Evolutionary conservation across 2,329 filamentous ascomycete species (phyloP).

Genomic region (Cercospora sp.): DNA sequence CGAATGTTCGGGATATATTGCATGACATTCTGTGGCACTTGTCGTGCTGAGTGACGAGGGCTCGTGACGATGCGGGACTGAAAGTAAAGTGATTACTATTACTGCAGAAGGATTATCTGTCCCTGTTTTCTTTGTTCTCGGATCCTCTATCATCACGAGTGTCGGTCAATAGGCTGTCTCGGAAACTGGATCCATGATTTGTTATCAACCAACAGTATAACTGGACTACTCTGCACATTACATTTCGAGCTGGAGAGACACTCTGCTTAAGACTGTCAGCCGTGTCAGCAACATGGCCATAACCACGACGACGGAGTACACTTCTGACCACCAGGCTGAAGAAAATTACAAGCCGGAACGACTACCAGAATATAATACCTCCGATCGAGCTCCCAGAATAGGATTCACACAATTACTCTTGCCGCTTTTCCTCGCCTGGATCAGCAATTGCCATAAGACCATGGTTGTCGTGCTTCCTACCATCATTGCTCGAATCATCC

Average conservation of each 20-base stretch:
- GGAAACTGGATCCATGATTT: not conserved
- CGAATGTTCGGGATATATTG: not conserved
- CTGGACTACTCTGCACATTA: not conserved
- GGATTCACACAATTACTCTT: conserved; percentile 6
- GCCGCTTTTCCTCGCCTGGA: conserved; percentile 11
- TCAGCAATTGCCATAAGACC: conserved; percentile 12
- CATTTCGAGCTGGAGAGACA: not conserved
- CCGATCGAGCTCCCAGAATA: conserved; percentile 3
- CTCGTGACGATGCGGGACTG: not conserved
- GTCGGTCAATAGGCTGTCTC: not conserved
- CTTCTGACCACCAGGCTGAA: not conserved
- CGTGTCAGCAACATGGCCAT: not conserved
- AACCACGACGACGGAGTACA: not conserved
- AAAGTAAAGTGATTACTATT: not conserved
- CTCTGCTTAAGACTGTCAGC: not conserved
- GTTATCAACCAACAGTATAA: not conserved
- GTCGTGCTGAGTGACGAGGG: not conserved
- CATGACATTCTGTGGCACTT: not conserved
- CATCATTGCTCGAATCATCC: conserved; percentile 3
- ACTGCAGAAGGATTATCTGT: not conserved
- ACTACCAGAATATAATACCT: not conserved
- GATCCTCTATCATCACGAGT: not conserved
- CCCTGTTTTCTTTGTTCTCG: not conserved
- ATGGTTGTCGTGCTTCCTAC: conserved; percentile 3
- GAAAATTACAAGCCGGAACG: not conserved